A percentile compares a stretch with the other conserved stretches of the same genome.
phyloP scores from a whole-genome alignment of 2,329 filamentous ascomycete species.

The Fusarium sp. region DNA sequence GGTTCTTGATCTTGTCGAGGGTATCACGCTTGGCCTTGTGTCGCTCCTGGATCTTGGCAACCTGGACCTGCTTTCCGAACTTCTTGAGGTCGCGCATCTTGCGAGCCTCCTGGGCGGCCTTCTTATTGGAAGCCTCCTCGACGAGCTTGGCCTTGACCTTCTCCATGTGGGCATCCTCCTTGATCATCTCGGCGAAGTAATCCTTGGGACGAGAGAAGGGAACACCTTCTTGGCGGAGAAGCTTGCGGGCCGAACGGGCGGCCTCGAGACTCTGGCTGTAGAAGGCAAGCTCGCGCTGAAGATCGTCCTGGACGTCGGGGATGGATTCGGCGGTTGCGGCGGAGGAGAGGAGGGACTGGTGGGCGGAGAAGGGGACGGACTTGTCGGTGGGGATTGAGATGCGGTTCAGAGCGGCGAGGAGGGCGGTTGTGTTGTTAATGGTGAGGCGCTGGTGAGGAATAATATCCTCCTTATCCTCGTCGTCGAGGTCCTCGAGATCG shows the following conservation, averaged over 20 bases:
- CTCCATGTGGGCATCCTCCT: conserved; percentile 98
- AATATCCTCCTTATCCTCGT: conserved; percentile 87
- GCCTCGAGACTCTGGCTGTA: conserved; percentile 90
- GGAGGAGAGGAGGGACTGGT: conserved; percentile 80
- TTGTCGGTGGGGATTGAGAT: conserved; percentile 76
- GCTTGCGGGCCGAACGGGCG: conserved; percentile 77
- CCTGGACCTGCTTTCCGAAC: conserved; percentile 98
- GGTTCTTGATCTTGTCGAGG: conserved; percentile 91
- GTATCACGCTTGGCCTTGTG: conserved; percentile 93
- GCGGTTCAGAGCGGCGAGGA: conserved; percentile 83
- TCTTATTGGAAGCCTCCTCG: conserved; percentile 92
- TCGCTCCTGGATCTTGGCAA: conserved; percentile 94
- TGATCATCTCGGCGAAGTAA: conserved; percentile 99
- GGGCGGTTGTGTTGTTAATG: conserved; percentile 95
- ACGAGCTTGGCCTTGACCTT: conserved; percentile 94
- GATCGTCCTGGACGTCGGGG: conserved; percentile 88
- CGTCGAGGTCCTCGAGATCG: conserved; percentile 82
- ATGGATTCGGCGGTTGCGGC: conserved; percentile 76
- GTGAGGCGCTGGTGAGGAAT: conserved; percentile 92
- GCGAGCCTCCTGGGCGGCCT: conserved; percentile 90
- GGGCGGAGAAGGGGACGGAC: conserved; percentile 82
- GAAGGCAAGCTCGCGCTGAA: conserved; percentile 92
- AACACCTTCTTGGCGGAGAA: conserved; percentile 84
- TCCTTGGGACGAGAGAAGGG: conserved; percentile 91
- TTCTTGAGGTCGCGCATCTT: conserved; percentile 97